Evolutionary conservation across 371 early-diverging fungal species (phyloP).

Genomic region (Coelomomyces lativittatus): DNA sequence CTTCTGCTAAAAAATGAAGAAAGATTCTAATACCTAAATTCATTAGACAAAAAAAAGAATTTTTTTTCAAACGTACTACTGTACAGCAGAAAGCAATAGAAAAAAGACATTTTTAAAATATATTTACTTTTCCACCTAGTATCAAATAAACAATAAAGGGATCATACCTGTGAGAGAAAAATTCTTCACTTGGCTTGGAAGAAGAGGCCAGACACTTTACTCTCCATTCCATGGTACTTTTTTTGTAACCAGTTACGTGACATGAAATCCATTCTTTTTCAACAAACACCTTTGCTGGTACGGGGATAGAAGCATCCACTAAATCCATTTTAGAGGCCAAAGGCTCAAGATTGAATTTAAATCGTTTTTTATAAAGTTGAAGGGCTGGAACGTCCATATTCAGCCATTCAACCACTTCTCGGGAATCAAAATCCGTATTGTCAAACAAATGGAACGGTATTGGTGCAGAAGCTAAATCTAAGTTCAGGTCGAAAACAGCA

Average conservation of each 20-base stretch:
- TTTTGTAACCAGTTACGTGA: neutral
- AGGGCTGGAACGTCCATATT: conserved; percentile 6
- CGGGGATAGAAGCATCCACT: conserved; percentile 9
- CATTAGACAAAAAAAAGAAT: too few species aligned
- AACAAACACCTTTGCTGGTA: conserved; percentile 12
- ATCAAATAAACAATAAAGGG: too few species aligned
- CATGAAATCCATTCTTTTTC: neutral
- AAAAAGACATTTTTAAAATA: too few species aligned
- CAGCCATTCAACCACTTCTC: conserved; percentile 22
- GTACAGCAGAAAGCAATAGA: too few species aligned
- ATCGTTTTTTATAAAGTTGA: neutral
- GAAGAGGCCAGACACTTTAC: too few species aligned
- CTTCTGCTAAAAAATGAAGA: conserved; percentile 25
- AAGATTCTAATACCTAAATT: conserved; percentile 15
- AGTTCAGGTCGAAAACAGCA: too few species aligned
- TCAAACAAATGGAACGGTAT: conserved; percentile 23
- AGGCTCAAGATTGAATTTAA: neutral
- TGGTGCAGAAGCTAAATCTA: too few species aligned
- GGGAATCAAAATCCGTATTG: conserved; percentile 19
- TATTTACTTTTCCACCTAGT: too few species aligned
- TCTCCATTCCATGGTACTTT: neutral
- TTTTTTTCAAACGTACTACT: too few species aligned
- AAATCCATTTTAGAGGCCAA: neutral
- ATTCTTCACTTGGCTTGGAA: too few species aligned
- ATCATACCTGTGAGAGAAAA: too few species aligned